A percentile compares a stretch with the other conserved stretches of the same genome.
These are phyloP conservation scores for Xerocomellus chrysenteron DNA, from an alignment of 768 basidiomycete genomes.

Conservation along the genomic window DNA sequence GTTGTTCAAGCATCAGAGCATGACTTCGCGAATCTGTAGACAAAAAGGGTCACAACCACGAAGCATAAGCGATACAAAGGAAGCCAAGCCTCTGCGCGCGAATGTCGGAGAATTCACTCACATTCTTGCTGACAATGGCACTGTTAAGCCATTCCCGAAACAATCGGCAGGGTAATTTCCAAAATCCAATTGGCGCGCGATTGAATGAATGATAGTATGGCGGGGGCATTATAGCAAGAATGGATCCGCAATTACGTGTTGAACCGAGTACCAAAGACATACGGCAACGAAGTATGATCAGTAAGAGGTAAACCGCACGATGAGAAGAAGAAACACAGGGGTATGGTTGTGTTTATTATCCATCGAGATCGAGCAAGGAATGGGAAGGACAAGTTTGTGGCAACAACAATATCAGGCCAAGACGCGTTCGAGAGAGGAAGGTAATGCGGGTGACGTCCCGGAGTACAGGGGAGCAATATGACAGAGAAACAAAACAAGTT, in stretches of 20 bases:
- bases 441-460: slow-evolving; percentile 4
- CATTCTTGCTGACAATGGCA: slow-evolving; percentile 68
- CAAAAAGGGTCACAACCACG: background rate
- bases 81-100: background rate
- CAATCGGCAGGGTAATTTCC: slow-evolving; percentile 8
- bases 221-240: slow-evolving; percentile 20
- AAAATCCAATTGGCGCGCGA: slow-evolving; percentile 2
- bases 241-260: slow-evolving; percentile 29
- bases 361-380: slow-evolving; percentile 17
- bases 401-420: slow-evolving; percentile 14
- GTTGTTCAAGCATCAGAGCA: slow-evolving; percentile 38
- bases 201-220: slow-evolving; percentile 1
- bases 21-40: slow-evolving; percentile 49
- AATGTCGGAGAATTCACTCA: slow-evolving; percentile 40
- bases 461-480: slow-evolving; percentile 15
- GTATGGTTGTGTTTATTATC: slow-evolving; percentile 18
- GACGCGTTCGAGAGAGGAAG: slow-evolving; percentile 11
- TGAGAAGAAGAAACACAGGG: slow-evolving; percentile 7
- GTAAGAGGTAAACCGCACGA: slow-evolving; percentile 8
- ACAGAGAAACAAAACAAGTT: slow-evolving; percentile 24
- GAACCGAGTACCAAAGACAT: slow-evolving; percentile 23
- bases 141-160: slow-evolving; percentile 33
- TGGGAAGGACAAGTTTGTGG: slow-evolving; percentile 19
- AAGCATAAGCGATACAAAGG: background rate
- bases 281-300: slow-evolving; percentile 18